phyloP scores from a whole-genome alignment of 805 yeast genomes.

The Ogataea methylovora region DNA sequence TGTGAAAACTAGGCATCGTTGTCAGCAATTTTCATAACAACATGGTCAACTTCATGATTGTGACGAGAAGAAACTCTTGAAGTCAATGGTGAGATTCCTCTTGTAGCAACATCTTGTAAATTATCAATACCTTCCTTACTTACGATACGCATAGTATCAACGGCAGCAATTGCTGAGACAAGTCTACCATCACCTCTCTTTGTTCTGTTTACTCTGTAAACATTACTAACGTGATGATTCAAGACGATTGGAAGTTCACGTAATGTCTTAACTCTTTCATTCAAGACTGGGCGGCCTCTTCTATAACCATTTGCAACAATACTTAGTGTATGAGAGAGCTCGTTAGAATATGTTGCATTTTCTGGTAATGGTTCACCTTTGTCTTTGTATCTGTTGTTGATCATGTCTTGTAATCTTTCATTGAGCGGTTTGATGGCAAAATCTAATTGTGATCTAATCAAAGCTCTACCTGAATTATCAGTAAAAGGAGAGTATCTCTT shows the following conservation, averaged over 20 bases:
- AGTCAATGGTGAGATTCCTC: no score
- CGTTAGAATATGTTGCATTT: constrained; percentile 50
- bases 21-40: no score
- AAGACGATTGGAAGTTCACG: constrained; percentile 28
- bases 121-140: no score
- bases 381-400: constrained; percentile 16
- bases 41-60: no score
- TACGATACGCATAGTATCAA: no score
- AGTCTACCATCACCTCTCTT: constrained; percentile 29
- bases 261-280: constrained; percentile 16
- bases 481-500: constrained; percentile 40
- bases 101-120: no score
- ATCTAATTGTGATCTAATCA: constrained; percentile 55
- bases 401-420: constrained; percentile 37
- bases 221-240: constrained; percentile 26
- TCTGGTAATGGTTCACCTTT: constrained; percentile 28
- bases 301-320: constrained; percentile 31
- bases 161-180: constrained; percentile 23
- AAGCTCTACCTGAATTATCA: constrained; percentile 55
- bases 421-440: constrained; percentile 59
- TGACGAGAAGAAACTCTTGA: no score
- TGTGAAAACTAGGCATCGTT: no score
- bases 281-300: constrained; percentile 29
- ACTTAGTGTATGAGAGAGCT: constrained; percentile 44
- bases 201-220: constrained; percentile 31